Conservation (phyloP, 306 rosid genomes). For the Sophora flavescens region DNA sequence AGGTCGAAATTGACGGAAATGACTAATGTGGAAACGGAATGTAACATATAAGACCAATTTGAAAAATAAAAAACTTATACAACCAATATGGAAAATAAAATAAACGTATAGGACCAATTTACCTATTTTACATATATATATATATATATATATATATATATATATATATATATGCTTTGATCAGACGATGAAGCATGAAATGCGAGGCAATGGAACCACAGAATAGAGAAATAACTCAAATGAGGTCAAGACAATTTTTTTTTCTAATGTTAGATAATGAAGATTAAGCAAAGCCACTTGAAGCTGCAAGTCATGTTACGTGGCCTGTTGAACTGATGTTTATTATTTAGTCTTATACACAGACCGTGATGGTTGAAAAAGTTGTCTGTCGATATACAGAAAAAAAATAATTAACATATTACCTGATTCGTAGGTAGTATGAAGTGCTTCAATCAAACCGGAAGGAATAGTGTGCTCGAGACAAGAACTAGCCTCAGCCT, state of each 20-base stretch:
- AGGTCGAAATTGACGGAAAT: too few species aligned
- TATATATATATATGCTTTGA: not conserved
- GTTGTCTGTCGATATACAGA: not conserved
- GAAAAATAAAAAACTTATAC: too few species aligned
- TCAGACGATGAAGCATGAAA: not conserved
- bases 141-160: too few species aligned
- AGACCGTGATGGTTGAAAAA: constrained; percentile 6
- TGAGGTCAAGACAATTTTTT: not conserved
- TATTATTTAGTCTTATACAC: not conserved
- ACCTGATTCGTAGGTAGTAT: constrained; percentile 71
- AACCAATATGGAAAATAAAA: too few species aligned
- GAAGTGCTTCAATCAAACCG: constrained; percentile 67
- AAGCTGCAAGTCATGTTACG: not conserved
- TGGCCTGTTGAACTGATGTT: constrained; percentile 5
- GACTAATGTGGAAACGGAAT: too few species aligned
- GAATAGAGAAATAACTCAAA: constrained; percentile 22
- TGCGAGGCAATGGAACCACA: not conserved
- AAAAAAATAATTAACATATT: constrained; percentile 39
- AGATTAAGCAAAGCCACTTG: constrained; percentile 20
- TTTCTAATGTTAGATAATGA: constrained; percentile 24
- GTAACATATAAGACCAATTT: too few species aligned
- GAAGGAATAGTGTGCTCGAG: constrained; percentile 61
- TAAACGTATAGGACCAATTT: too few species aligned
- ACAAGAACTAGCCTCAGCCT: constrained; percentile 79
- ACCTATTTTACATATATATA: too few species aligned